phyloP scores from a whole-genome alignment of 768 basidiomycete genomes.

The Psilocybe sp. region DNA sequence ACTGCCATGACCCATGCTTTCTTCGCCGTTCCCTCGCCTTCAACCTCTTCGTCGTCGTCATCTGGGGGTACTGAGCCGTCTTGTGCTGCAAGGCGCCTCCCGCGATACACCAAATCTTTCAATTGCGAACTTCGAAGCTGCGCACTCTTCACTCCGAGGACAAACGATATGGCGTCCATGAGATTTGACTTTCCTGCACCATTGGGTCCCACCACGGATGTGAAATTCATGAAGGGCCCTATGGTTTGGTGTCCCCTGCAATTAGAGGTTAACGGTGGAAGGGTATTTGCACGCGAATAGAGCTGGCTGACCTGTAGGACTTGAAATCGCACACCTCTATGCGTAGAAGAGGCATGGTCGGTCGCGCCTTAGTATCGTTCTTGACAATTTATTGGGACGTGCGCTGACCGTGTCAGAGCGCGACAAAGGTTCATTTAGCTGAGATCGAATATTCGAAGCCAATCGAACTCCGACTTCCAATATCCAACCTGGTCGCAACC shows the following conservation, averaged over 20 bases:
- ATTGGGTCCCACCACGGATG: constrained; percentile 97
- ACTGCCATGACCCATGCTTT: constrained; percentile 97
- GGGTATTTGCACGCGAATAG: not conserved
- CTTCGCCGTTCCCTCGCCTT: constrained; percentile 82
- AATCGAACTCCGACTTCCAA: too few species aligned
- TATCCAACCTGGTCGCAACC: too few species aligned
- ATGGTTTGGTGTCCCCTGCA: constrained; percentile 77
- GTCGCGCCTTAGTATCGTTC: too few species aligned
- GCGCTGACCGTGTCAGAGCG: too few species aligned
- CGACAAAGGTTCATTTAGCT: too few species aligned
- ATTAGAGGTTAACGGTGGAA: constrained; percentile 1
- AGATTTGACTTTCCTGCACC: constrained; percentile 98
- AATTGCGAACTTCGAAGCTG: constrained; percentile 91
- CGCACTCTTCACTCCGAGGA: constrained; percentile 92
- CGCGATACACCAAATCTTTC: constrained; percentile 95
- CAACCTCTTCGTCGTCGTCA: constrained; percentile 51
- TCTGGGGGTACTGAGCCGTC: constrained; percentile 43
- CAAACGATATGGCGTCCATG: constrained; percentile 99
- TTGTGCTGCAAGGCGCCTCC: constrained; percentile 58
- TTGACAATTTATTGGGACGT: too few species aligned
- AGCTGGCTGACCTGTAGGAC: constrained; percentile 69
- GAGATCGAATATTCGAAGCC: too few species aligned
- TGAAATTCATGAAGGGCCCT: constrained; percentile 91
- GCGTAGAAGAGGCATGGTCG: constrained; percentile 70
- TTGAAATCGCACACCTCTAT: constrained; percentile 97